Evolutionary conservation across 176 grass and related monocot genomes (phyloP).

Genomic region (Alopecurus myosuroides): DNA sequence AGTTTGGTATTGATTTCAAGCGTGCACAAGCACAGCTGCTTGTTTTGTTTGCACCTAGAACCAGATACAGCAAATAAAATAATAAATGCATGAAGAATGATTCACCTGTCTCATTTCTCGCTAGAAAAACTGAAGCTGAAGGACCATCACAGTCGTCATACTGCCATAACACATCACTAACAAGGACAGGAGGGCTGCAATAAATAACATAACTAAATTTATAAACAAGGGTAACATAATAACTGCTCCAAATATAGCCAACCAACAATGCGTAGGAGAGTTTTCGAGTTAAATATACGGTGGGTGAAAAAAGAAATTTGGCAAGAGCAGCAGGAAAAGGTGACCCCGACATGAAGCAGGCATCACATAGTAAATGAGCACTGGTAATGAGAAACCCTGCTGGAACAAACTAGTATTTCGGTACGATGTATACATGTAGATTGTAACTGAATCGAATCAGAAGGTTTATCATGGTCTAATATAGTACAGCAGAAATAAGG

Average conservation of each 20-base stretch:
- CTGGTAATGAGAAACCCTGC: background rate
- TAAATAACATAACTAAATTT: constrained; percentile 20
- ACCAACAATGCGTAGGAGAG: background rate
- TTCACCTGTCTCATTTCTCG: constrained; percentile 52
- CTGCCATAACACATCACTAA: constrained; percentile 79
- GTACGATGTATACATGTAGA: background rate
- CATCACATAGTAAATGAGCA: background rate
- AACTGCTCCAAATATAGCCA: background rate
- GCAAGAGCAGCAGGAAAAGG: constrained; percentile 1
- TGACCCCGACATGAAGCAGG: background rate
- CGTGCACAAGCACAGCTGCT: background rate
- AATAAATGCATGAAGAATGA: background rate
- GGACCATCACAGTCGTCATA: constrained; percentile 39
- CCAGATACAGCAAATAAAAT: too few species aligned
- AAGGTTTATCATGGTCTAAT: background rate
- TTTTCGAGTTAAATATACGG: constrained; percentile 13
- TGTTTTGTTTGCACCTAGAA: background rate
- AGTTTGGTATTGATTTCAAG: background rate
- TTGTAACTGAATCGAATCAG: background rate
- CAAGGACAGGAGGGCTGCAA: constrained; percentile 81
- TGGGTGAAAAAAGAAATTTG: background rate
- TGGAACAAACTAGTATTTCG: background rate
- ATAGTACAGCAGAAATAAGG: background rate
- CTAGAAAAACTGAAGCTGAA: constrained; percentile 48
- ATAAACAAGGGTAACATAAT: constrained; percentile 4